Evolutionary conservation across 495 filamentous ascomycete genomes (phyloP), one percentile per base, ranked within the genome.

Genomic region (Hyaloscypha bicolor): DNA sequence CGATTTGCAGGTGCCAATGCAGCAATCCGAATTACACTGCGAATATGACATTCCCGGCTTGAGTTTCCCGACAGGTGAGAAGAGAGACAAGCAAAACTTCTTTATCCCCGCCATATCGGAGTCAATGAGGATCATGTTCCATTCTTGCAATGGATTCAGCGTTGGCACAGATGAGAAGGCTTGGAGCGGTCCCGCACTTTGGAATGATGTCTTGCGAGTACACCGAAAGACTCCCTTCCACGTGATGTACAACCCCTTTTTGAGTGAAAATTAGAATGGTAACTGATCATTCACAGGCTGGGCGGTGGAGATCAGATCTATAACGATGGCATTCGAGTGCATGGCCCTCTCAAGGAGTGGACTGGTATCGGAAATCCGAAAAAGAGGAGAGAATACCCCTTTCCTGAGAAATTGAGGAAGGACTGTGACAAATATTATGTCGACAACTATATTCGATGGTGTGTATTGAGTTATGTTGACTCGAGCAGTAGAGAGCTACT

Each of bases 301-400:
- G 94, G 94, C 32, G 94, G 94, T 48, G 94, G 94, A 63, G 94
- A 97, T 71, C 94, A 97, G 78, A 93, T 97, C 74, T 98, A 97
- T 78, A 94, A 95, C 74, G 94, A 97, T 70, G 88, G 91, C 9
- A 89, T 98, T 63, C 86, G 94, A 60, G 91, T 96, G 0, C 80
- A 86, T 51, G 93, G 93, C 0, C 93, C 94, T 0, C 80, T 98
- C 60, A 85, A 84, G 65, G 71, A 79, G 6, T 98, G 94, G 94
- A 93, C 93, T 1, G 80, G 86, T 55, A 96, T 97, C 66, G 66
- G 68, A 5, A 97, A 94, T 76, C 93, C 93, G 12, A 86, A 89
- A 74, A 95, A 94, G 78, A 84, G 93, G 68, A 88, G 88, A 62
- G 85, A 89, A 0, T 93, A 87, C 68, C 85, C 88, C 9, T 97